Evolutionary conservation across 2,329 filamentous ascomycete species (phyloP).

Genomic region (Ophiostoma triangulosporum): DNA sequence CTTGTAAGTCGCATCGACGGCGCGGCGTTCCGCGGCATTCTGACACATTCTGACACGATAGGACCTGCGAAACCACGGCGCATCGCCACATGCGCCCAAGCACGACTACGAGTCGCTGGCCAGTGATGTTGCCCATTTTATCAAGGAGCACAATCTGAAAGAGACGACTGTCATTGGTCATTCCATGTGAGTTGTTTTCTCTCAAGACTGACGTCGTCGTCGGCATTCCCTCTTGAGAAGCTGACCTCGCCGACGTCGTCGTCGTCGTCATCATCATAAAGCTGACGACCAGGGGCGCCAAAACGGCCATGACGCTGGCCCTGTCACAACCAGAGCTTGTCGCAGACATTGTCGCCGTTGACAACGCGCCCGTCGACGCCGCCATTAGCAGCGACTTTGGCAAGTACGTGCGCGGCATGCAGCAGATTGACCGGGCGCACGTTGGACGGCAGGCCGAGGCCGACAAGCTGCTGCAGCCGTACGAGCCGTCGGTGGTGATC

Average conservation of each 20-base stretch:
- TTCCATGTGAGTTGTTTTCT: constrained; percentile 54
- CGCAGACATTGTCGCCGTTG: constrained; percentile 64
- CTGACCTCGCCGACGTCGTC: no score
- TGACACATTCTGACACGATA: constrained; percentile 25
- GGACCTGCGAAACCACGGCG: constrained; percentile 89
- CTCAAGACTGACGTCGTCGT: neutral
- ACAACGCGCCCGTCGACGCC: constrained; percentile 83
- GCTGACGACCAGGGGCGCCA: constrained; percentile 60
- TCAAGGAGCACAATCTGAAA: constrained; percentile 54
- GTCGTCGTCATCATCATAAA: no score
- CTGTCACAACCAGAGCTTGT: constrained; percentile 56
- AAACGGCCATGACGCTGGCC: constrained; percentile 79
- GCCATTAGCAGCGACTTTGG: constrained; percentile 61
- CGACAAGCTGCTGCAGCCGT: constrained; percentile 61
- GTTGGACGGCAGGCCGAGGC: constrained; percentile 63
- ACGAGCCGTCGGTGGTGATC: constrained; percentile 61
- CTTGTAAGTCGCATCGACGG: no score
- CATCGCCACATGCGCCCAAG: constrained; percentile 60
- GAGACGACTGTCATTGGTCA: constrained; percentile 75
- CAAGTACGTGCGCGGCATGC: constrained; percentile 75
- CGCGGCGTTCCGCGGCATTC: no score
- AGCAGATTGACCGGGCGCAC: constrained; percentile 55
- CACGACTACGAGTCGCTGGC: constrained; percentile 81
- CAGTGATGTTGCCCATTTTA: constrained; percentile 68
- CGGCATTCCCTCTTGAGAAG: no score